Evolutionary conservation across 768 basidiomycete species (phyloP).

Genomic region (Cubamyces lactineus): DNA sequence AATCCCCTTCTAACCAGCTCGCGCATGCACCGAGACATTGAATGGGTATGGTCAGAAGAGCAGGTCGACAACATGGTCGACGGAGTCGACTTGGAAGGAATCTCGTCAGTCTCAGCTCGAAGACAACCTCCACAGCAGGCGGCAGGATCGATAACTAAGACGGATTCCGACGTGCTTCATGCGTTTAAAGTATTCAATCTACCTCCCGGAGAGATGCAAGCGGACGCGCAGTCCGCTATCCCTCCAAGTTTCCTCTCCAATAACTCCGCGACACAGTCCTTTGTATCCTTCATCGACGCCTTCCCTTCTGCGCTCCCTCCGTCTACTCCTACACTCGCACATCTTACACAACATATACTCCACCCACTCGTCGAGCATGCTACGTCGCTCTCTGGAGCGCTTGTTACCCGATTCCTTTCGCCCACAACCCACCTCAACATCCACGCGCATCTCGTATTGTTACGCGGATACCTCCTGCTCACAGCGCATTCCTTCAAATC

Average conservation of each 20-base stretch:
- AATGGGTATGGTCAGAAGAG: slow-evolving; percentile 67
- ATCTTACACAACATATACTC: slow-evolving; percentile 66
- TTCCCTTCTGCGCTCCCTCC: slow-evolving; percentile 66
- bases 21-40: slow-evolving; percentile 33
- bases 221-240: slow-evolving; percentile 20
- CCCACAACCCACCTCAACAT: slow-evolving; percentile 68
- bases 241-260: background rate
- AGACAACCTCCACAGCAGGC: background rate
- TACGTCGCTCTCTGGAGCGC: slow-evolving; percentile 63
- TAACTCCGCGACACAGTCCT: slow-evolving; percentile 23
- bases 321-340: slow-evolving; percentile 63
- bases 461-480: slow-evolving; percentile 77
- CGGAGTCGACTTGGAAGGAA: background rate
- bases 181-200: slow-evolving; percentile 21
- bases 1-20: slow-evolving; percentile 54
- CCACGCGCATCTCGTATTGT: slow-evolving; percentile 63
- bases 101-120: background rate
- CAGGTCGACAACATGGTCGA: slow-evolving; percentile 43
- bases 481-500: slow-evolving; percentile 74
- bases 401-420: slow-evolving; percentile 69
- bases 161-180: background rate
- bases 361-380: slow-evolving; percentile 63
- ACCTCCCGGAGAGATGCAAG: slow-evolving; percentile 12
- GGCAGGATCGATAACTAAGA: background rate
- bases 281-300: slow-evolving; percentile 52